Conservation (phyloP, 139 green algal genomes). For the Coccomyxa sp. region DNA sequence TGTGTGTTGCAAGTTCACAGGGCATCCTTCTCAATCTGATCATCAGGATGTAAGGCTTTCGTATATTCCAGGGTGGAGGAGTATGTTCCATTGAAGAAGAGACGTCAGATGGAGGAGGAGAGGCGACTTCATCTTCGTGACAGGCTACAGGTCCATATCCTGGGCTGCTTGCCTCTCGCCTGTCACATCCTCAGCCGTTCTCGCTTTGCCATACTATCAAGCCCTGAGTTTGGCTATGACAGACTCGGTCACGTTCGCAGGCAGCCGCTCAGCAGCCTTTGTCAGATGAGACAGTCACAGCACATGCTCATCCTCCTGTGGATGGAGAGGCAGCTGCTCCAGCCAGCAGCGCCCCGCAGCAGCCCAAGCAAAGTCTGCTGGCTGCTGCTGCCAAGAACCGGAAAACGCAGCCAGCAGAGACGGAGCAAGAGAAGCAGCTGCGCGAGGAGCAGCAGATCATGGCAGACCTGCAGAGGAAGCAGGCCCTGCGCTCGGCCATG, state of each 20-base stretch:
- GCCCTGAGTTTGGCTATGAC: too few species aligned
- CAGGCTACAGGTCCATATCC: too few species aligned
- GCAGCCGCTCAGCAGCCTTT: background rate
- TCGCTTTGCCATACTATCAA: too few species aligned
- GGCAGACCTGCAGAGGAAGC: conserved; percentile 77
- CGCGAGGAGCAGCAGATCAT: conserved; percentile 90
- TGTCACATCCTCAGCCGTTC: too few species aligned
- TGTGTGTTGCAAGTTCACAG: too few species aligned
- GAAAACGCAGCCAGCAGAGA: conserved; percentile 53
- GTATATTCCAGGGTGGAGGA: conserved; percentile 51
- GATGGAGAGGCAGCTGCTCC: background rate
- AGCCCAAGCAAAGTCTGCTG: conserved; percentile 67
- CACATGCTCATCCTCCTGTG: background rate
- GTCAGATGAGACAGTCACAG: background rate
- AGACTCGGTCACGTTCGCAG: too few species aligned
- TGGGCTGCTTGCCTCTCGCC: too few species aligned
- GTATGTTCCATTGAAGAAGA: conserved; percentile 87
- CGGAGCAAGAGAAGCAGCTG: conserved; percentile 58
- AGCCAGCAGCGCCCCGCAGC: conserved; percentile 4
- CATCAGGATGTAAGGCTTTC: too few species aligned
- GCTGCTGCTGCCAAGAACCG: conserved; percentile 49
- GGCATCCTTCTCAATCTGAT: too few species aligned
- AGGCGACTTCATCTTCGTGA: too few species aligned
- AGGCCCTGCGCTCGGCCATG: conserved; percentile 87
- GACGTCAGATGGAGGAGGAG: conserved; percentile 63